A percentile compares a stretch with the other conserved stretches of the same genome.
Conservation (phyloP, 495 filamentous ascomycete species). For the Xeromyces bisporus region DNA sequence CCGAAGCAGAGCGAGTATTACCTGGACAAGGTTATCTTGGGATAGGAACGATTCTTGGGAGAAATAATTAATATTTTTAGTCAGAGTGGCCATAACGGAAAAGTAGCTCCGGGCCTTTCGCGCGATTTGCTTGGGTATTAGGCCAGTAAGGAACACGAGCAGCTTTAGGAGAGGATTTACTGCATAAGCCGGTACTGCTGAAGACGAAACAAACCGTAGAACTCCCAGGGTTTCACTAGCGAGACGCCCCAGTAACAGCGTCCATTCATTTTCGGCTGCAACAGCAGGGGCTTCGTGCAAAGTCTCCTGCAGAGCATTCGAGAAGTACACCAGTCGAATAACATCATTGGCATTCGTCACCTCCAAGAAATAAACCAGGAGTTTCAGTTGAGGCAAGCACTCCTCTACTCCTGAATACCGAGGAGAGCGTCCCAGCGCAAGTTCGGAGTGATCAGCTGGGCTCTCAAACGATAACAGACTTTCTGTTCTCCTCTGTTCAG, state of each 20-base stretch:
- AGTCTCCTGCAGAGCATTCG: conserved; percentile 24
- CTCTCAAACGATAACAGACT: conserved; percentile 6
- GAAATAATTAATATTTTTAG: conserved; percentile 13
- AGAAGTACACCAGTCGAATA: conserved; percentile 28
- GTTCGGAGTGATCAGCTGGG: conserved; percentile 5
- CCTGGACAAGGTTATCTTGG: conserved; percentile 13
- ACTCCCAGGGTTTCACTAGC: conserved; percentile 27
- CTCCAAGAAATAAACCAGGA: conserved; percentile 34
- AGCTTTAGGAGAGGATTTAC: conserved; percentile 22
- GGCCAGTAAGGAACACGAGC: conserved; percentile 19
- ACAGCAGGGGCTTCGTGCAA: conserved; percentile 20
- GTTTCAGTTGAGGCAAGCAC: conserved; percentile 28
- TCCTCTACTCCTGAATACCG: conserved; percentile 33
- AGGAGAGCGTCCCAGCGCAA: conserved; percentile 6
- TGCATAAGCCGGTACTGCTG: conserved; percentile 7
- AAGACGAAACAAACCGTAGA: conserved; percentile 16
- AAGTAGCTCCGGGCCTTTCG: conserved; percentile 26
- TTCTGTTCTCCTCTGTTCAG: conserved; percentile 13
- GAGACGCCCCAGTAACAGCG: conserved; percentile 27
- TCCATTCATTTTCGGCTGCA: conserved; percentile 31
- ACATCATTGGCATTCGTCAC: conserved; percentile 22
- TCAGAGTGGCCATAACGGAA: conserved; percentile 24
- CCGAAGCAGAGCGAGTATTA: conserved; percentile 31
- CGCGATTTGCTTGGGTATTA: conserved; percentile 34
- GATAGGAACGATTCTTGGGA: conserved; percentile 7